phyloP scores from a whole-genome alignment of 805 yeast genomes.

The Kregervanrija pseudodelftensis region DNA sequence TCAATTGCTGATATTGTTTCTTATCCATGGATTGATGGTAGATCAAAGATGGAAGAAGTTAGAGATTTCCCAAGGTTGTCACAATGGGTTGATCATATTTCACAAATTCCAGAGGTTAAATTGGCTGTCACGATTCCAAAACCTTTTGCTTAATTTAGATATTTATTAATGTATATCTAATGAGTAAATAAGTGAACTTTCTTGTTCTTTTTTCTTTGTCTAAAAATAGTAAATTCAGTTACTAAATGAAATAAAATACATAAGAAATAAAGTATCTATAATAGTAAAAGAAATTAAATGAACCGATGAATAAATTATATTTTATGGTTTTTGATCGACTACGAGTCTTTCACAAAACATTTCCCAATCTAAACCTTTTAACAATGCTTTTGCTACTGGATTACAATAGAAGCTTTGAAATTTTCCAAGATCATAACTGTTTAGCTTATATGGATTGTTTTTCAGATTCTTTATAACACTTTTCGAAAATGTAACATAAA shows the following conservation, averaged over 20 bases:
- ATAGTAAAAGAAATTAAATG: too few relatives aligned
- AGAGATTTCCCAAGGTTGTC: conserved; percentile 32
- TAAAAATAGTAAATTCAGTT: neutral
- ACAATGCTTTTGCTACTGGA: conserved; percentile 28
- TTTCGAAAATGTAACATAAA: conserved; percentile 36
- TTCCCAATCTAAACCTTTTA: conserved; percentile 30
- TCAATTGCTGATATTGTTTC: conserved; percentile 52
- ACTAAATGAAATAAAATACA: neutral
- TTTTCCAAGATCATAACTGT: conserved; percentile 34
- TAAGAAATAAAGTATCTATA: neutral
- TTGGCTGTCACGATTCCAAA: conserved; percentile 22
- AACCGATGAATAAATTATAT: too few relatives aligned
- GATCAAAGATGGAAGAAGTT: conserved; percentile 8
- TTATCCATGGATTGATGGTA: conserved; percentile 37
- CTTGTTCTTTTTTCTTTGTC: neutral
- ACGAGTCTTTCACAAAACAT: too few relatives aligned
- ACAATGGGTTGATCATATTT: conserved; percentile 34
- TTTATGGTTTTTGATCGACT: too few relatives aligned
- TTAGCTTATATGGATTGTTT: conserved; percentile 24
- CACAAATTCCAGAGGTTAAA: conserved; percentile 27
- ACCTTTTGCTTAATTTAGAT: neutral
- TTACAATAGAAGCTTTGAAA: conserved; percentile 32
- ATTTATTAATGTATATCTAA: neutral
- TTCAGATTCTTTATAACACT: conserved; percentile 16
- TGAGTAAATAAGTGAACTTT: neutral